Evolutionary conservation across 192 early-diverging fungal genomes (phyloP).

Genomic region (Coemansia sp.): DNA sequence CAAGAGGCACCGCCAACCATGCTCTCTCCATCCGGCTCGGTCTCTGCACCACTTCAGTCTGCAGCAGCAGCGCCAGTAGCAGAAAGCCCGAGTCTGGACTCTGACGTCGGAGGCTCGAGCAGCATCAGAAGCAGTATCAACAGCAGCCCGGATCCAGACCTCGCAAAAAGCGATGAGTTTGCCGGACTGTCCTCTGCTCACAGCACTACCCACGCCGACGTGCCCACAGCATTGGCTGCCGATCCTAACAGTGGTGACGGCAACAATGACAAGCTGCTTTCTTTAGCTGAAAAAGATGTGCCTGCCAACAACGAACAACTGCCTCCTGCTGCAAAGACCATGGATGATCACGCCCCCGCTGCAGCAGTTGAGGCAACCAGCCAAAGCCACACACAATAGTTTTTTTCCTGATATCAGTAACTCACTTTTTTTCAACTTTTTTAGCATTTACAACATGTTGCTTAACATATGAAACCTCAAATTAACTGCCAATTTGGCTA

Average conservation of each 20-base stretch:
- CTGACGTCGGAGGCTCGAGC: background rate
- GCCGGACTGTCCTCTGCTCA: background rate
- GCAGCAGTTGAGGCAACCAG: no score
- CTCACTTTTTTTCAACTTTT: no score
- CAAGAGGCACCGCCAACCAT: slow-evolving; percentile 31
- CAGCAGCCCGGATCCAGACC: background rate
- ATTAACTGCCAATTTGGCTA: no score
- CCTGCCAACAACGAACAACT: no score
- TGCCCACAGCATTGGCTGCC: background rate
- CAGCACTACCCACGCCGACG: background rate
- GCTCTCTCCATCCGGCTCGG: slow-evolving; percentile 8
- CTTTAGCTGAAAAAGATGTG: background rate
- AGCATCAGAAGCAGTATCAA: background rate
- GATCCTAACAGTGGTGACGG: background rate
- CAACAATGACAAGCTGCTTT: background rate
- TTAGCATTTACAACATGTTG: no score
- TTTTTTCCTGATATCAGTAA: no score
- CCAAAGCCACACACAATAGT: no score
- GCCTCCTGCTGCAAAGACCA: no score
- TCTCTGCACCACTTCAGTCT: slow-evolving; percentile 15
- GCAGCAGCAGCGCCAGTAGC: no score
- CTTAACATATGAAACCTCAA: no score
- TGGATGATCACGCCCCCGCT: no score
- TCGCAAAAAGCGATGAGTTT: background rate
- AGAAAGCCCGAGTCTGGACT: background rate